Percentiles rank a stretch among this genome's conserved stretches.
phyloP scores from a whole-genome alignment of 2,329 filamentous ascomycete genomes.

The Nemania abortiva region DNA sequence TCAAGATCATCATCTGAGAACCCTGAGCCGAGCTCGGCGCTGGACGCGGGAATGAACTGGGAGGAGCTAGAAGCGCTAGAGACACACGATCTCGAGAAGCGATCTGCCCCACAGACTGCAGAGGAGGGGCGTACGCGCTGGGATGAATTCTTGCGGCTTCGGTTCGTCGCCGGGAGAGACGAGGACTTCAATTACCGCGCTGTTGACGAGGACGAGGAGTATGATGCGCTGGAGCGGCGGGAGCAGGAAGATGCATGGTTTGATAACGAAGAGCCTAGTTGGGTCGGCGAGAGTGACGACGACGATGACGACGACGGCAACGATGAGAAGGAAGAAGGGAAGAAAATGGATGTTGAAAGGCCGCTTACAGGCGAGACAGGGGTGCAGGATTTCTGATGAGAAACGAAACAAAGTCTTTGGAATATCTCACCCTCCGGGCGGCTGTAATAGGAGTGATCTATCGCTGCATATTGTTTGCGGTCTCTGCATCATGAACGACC shows the following conservation, averaged over 20 bases:
- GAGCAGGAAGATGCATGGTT: slow-evolving; percentile 82
- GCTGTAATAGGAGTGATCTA: neutral
- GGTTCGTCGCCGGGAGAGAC: slow-evolving; percentile 82
- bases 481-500: neutral
- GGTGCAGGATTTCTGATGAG: slow-evolving; percentile 75
- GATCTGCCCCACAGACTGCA: slow-evolving; percentile 58
- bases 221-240: slow-evolving; percentile 71
- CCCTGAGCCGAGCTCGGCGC: neutral
- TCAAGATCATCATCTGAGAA: slow-evolving; percentile 16
- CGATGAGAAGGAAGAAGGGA: slow-evolving; percentile 29
- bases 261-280: slow-evolving; percentile 80
- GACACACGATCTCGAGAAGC: slow-evolving; percentile 27
- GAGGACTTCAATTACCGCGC: slow-evolving; percentile 80
- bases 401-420: neutral
- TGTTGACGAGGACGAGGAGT: slow-evolving; percentile 79
- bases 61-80: slow-evolving; percentile 33
- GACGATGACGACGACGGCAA: slow-evolving; percentile 44
- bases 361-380: slow-evolving; percentile 71
- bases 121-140: slow-evolving; percentile 77
- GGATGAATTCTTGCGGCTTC: slow-evolving; percentile 76
- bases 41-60: slow-evolving; percentile 47
- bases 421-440: neutral
- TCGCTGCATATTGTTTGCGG: neutral
- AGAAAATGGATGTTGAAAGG: slow-evolving; percentile 35
- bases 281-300: slow-evolving; percentile 61